Conservation (phyloP, 768 basidiomycete species). For the Mrakia gelida region DNA sequence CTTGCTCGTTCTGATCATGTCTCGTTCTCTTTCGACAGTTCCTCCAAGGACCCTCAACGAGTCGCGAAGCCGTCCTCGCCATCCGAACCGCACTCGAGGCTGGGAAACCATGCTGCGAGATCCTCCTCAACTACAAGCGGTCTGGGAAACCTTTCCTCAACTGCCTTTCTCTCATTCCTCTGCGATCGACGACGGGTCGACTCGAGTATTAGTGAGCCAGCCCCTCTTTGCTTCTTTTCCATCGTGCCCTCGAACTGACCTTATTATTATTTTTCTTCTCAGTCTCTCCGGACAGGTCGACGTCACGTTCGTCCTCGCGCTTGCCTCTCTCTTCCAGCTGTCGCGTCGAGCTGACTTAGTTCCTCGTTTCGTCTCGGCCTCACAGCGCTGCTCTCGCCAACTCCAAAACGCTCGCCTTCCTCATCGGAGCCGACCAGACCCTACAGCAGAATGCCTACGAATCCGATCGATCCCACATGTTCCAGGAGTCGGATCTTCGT, state of each 20-base stretch:
- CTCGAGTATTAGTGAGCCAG: background rate
- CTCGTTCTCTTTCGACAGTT: background rate
- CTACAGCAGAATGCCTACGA: background rate
- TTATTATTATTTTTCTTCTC: background rate
- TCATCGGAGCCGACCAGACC: constrained; percentile 5
- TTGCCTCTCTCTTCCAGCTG: background rate
- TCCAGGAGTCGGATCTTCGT: constrained; percentile 5
- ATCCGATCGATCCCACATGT: background rate
- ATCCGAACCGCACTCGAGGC: background rate
- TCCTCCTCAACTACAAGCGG: constrained; percentile 10
- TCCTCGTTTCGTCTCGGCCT: background rate
- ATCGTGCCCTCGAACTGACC: background rate
- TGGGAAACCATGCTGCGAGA: constrained; percentile 15
- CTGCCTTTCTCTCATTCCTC: background rate
- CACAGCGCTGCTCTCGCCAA: background rate
- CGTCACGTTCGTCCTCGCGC: background rate
- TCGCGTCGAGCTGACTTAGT: background rate
- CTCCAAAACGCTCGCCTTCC: background rate
- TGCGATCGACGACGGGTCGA: background rate
- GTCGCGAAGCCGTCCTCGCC: constrained; percentile 2
- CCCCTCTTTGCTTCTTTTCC: background rate
- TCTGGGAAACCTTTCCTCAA: constrained; percentile 1
- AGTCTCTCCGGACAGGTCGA: constrained; percentile 6
- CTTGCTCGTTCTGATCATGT: background rate
- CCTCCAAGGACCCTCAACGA: background rate